Conservation (phyloP, 306 rosid genomes). For the Sechiopsis laciniata region DNA sequence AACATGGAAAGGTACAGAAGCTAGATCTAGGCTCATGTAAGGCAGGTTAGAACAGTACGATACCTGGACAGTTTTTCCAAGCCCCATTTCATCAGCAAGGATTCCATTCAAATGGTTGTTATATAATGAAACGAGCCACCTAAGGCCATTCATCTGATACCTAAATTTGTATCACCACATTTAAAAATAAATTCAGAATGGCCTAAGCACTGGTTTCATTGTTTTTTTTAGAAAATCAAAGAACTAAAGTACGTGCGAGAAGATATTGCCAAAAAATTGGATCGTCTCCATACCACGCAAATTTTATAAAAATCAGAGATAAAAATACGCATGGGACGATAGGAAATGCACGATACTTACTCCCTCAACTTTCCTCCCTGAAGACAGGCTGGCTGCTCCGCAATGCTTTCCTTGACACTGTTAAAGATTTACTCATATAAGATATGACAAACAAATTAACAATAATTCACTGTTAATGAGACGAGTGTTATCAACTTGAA, state of each 20-base stretch:
- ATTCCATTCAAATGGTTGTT: constrained; percentile 98
- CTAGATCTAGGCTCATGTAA: not conserved
- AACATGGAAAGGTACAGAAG: not conserved
- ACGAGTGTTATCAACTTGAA: not conserved
- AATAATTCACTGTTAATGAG: not conserved
- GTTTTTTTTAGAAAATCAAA: not conserved
- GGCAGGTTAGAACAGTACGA: constrained; percentile 17
- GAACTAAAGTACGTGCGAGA: not conserved
- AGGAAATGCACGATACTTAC: constrained; percentile 45
- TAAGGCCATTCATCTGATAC: constrained; percentile 98
- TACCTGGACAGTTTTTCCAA: constrained; percentile 99
- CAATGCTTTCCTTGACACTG: constrained; percentile 92
- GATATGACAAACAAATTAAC: not conserved
- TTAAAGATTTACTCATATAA: constrained; percentile 24
- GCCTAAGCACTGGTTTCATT: not conserved
- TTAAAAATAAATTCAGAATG: constrained; percentile 18
- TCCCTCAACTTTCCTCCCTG: constrained; percentile 85
- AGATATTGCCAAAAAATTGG: not conserved
- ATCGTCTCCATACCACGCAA: not conserved
- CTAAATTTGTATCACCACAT: constrained; percentile 30
- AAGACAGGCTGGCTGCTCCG: constrained; percentile 79
- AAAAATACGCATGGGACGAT: not conserved
- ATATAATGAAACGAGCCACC: constrained; percentile 95
- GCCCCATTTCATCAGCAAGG: constrained; percentile 99
- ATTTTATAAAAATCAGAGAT: not conserved